A percentile compares a stretch with the other conserved stretches of the same genome.
Evolutionary conservation across 140 eudicot genomes (phyloP).

Genomic region (Cichorium intybus): DNA sequence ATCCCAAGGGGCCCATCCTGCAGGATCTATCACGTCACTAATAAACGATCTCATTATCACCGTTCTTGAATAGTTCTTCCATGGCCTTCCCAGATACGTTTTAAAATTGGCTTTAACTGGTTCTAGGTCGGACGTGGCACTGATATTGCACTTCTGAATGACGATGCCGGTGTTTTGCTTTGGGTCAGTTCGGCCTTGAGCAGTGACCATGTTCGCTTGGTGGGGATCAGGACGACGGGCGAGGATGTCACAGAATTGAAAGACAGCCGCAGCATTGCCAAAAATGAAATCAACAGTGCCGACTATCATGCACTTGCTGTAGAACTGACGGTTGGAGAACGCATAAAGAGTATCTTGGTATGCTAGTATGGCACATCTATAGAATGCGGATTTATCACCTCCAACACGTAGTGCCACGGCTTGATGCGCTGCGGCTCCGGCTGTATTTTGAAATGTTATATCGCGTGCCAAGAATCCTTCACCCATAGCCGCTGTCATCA

Average conservation of each 20-base stretch:
- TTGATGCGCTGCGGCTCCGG: constrained; percentile 31
- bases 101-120: background rate
- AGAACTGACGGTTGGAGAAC: constrained; percentile 24
- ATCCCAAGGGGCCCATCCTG: constrained; percentile 29
- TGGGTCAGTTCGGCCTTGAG: constrained; percentile 37
- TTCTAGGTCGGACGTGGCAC: constrained; percentile 16
- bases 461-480: constrained; percentile 34
- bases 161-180: constrained; percentile 19
- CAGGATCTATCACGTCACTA: constrained; percentile 22
- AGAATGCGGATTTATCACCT: constrained; percentile 23
- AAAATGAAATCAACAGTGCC: constrained; percentile 40
- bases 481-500: constrained; percentile 27
- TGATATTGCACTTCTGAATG: constrained; percentile 23
- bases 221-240: constrained; percentile 22
- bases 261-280: constrained; percentile 32
- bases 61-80: constrained; percentile 27
- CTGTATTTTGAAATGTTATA: constrained; percentile 28
- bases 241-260: constrained; percentile 21
- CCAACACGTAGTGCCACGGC: constrained; percentile 38
- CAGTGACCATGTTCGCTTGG: constrained; percentile 31
- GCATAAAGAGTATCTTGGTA: constrained; percentile 38
- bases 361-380: constrained; percentile 30
- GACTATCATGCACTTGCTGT: constrained; percentile 22
- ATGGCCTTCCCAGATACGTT: constrained; percentile 35
- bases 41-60: constrained; percentile 28